Evolutionary conservation across 257 asterid genomes (phyloP).

Genomic region (Primulina eburnea): DNA sequence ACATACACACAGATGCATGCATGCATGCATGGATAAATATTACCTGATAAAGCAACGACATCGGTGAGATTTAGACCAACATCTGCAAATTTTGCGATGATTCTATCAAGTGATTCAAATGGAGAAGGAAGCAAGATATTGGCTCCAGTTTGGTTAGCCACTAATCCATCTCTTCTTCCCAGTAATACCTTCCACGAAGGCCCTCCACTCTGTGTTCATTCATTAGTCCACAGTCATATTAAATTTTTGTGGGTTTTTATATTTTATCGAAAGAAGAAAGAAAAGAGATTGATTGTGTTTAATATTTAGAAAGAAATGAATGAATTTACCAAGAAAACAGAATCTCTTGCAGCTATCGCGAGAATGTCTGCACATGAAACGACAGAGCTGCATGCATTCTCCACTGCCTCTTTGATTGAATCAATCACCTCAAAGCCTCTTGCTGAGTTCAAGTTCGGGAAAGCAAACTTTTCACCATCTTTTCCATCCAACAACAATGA

Average conservation of each 20-base stretch:
- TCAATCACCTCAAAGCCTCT: slow-evolving; percentile 83
- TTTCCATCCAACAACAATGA: slow-evolving; percentile 74
- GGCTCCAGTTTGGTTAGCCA: slow-evolving; percentile 64
- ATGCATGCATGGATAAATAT: neutral
- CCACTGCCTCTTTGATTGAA: slow-evolving; percentile 57
- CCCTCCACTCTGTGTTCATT: slow-evolving; percentile 68
- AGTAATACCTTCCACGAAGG: slow-evolving; percentile 63
- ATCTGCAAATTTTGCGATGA: slow-evolving; percentile 46
- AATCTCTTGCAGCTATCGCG: slow-evolving; percentile 68
- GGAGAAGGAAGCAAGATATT: slow-evolving; percentile 60
- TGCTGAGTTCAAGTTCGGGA: slow-evolving; percentile 65
- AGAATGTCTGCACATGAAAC: slow-evolving; percentile 83
- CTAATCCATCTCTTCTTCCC: slow-evolving; percentile 83
- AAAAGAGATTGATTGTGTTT: neutral
- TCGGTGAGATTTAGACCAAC: slow-evolving; percentile 61
- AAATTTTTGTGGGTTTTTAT: too few relatives aligned
- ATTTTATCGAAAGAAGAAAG: neutral
- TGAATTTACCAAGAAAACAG: slow-evolving; percentile 50
- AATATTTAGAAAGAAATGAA: too few relatives aligned
- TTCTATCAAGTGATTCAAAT: slow-evolving; percentile 45
- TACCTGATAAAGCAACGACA: slow-evolving; percentile 75
- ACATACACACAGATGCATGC: neutral
- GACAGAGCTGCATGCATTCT: slow-evolving; percentile 52
- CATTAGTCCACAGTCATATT: neutral
- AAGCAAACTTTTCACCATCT: slow-evolving; percentile 63